Conservation (phyloP, 176 grass and related monocot genomes). For the Oryza longistaminata region DNA sequence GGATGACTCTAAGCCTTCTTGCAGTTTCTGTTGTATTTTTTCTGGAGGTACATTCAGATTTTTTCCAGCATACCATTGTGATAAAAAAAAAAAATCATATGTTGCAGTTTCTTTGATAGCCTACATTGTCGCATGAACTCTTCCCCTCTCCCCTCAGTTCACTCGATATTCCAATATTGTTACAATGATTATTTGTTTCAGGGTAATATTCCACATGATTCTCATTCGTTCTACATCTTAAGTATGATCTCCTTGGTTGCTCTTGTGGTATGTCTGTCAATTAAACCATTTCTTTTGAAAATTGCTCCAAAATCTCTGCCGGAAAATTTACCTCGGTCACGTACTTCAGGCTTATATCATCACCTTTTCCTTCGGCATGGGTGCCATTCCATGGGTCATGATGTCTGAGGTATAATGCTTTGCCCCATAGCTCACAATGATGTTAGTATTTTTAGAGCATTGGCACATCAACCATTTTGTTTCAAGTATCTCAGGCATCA, state of each 20-base stretch:
- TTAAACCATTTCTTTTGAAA: conserved; percentile 5
- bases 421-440: conserved; percentile 1
- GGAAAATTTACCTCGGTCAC: background rate
- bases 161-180: background rate
- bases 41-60: conserved; percentile 60
- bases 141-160: background rate
- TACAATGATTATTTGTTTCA: conserved; percentile 41
- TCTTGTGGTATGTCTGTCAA: conserved; percentile 65
- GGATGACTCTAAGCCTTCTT: too few relatives aligned
- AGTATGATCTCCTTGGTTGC: conserved; percentile 82
- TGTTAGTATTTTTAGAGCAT: conserved; percentile 14
- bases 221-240: conserved; percentile 58
- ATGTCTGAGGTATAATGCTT: conserved; percentile 86
- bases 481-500: background rate
- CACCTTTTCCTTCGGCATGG: conserved; percentile 82
- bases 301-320: background rate
- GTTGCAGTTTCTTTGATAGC: background rate
- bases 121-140: background rate
- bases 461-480: background rate
- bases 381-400: conserved; percentile 96
- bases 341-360: conserved; percentile 73
- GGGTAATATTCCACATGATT: conserved; percentile 56
- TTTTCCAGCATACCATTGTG: background rate
- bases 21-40: conserved; percentile 91
- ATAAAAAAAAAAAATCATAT: background rate